Base-by-base conservation (phyloP, 2,329 filamentous ascomycete genomes). In the Raffaelea arxii region DNA sequence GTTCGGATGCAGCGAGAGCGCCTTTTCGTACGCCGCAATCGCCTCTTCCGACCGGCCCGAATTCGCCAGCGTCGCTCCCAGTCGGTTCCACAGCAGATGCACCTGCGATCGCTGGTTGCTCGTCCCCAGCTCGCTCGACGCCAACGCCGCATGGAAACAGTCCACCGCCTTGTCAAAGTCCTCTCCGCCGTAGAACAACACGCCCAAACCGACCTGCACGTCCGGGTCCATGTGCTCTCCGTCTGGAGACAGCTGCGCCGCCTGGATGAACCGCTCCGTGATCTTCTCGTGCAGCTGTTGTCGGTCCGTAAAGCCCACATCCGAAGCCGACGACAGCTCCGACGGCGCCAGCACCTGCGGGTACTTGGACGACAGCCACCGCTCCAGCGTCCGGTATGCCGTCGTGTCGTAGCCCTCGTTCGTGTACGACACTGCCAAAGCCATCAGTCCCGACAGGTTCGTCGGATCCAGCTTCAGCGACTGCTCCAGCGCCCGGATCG, bases 331-430 rank as follows among this genome's bases (percentile, higher is more conserved):
- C 19, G 86, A 85, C 16, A 94, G 68, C 30, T 87, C 75, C 43
- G 78, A 76, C 12, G 82, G 82, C 43, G 86, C 69, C 57, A 89
- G 80, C 52, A 98, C 80, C 30, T 80, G 72, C 6, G 92, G 90
- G 65, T 98, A 98, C 66, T 94, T 94, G 58, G 86, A 80, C n/a
- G 88, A 87, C 25, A 98, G 76, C 92, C 92, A 98, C 54, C 91
- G 86, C 68, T 98, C 92, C 14, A 98, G 76, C 10, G 91, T 97
- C 46, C 91, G 82, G 71, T 97, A 98, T 41, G 92, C 91, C 19
- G 90, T 94, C 60, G 86, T 91, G 66, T 98, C 92, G 67, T 97
- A 98, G 52, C 91, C 92, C 68, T 98, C 92, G 67, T 98, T 98
- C 41, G 92, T 98, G 66, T 98, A 98, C 5, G 87, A 94, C 19